Conservation (phyloP, 2,329 filamentous ascomycete genomes). For the Talaromyces sp. region DNA sequence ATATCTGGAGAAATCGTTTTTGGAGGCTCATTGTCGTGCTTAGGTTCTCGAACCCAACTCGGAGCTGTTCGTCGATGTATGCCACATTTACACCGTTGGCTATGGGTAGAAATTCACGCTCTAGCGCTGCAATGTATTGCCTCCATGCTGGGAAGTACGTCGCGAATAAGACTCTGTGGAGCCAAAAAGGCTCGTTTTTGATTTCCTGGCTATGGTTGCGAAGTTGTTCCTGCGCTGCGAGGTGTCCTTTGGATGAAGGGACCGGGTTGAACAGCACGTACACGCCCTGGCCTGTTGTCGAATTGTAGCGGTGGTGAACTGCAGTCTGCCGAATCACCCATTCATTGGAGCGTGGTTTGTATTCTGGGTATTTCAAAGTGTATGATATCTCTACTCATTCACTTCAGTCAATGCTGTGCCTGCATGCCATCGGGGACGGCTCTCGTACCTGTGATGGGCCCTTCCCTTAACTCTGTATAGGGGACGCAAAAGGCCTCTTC, state of each 20-base stretch:
- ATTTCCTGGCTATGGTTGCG: slow-evolving; percentile 6
- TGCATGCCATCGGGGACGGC: not conserved
- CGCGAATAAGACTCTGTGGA: slow-evolving; percentile 24
- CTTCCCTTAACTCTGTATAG: slow-evolving; percentile 12
- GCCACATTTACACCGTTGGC: slow-evolving; percentile 13
- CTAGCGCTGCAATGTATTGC: slow-evolving; percentile 21
- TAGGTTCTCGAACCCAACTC: slow-evolving; percentile 5
- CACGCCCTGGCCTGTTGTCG: slow-evolving; percentile 15
- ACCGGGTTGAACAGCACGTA: slow-evolving; percentile 24
- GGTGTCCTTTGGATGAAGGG: slow-evolving; percentile 15
- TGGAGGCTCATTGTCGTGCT: slow-evolving; percentile 5
- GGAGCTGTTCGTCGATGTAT: slow-evolving; percentile 13
- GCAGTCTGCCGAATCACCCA: slow-evolving; percentile 29
- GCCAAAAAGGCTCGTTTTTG: slow-evolving; percentile 16
- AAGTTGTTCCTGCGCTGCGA: slow-evolving; percentile 11
- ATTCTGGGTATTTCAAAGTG: slow-evolving; percentile 24
- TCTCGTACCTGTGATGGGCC: slow-evolving; percentile 15
- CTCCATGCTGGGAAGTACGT: slow-evolving; percentile 27
- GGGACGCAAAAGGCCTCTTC: slow-evolving; percentile 22
- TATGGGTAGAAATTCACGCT: slow-evolving; percentile 19
- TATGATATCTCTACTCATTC: slow-evolving; percentile 20
- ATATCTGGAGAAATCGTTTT: slow-evolving; percentile 8
- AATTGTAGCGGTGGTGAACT: slow-evolving; percentile 25
- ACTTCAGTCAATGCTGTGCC: not conserved
- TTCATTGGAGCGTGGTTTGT: slow-evolving; percentile 16